Base-by-base conservation (phyloP, 2,329 filamentous ascomycete species). In the Beauveria varroae region DNA sequence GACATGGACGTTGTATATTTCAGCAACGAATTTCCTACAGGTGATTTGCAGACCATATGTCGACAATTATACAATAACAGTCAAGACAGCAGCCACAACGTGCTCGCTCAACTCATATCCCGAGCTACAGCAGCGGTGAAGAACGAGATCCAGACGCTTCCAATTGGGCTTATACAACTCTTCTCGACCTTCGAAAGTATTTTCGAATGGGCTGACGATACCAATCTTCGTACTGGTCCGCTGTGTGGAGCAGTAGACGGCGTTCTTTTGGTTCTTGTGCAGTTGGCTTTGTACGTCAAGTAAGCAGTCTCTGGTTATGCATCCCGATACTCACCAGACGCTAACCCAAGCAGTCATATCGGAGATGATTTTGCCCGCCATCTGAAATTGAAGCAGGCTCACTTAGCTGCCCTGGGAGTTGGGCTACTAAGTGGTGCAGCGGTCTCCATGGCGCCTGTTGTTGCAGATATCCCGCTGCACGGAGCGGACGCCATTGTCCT, bases 241-340 rank as follows among this genome's bases (percentile, higher is more conserved):
- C 66, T 82, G 8, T 70, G 74, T 40, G 79, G 73, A 0, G 67
- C 79, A 4, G 66, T 81, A 2, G 78, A 81, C 37, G 75, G 79
- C 2, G 69, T 75, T 6, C 65, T 81, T 1, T 72, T 82, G 2
- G 67, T 67, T 51, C 67, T 72, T 1, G 62, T 77, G 4, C 67
- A 82, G 63, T 37, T 82, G 3, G 77, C 67, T 1, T 71, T 70
- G 2, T 71, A 75, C 52, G 80, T 82, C 54, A 75, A 74, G 79
- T 80, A 72, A 60, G 71, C 20, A 5, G 67, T 43, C 34, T 12
- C 7, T 24, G 12, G 50, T 12, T 51, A 24, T 37, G 18, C 40
- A 43, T 53, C 10, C 40, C 10, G 16, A 37, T 18, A 56, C 24
- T 18, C 28, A 43, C 28, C 22, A n/a, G 26, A n/a, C 40, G 22